Base-by-base conservation (phyloP, 2,329 filamentous ascomycete genomes). In the Alternaria dauci region DNA sequence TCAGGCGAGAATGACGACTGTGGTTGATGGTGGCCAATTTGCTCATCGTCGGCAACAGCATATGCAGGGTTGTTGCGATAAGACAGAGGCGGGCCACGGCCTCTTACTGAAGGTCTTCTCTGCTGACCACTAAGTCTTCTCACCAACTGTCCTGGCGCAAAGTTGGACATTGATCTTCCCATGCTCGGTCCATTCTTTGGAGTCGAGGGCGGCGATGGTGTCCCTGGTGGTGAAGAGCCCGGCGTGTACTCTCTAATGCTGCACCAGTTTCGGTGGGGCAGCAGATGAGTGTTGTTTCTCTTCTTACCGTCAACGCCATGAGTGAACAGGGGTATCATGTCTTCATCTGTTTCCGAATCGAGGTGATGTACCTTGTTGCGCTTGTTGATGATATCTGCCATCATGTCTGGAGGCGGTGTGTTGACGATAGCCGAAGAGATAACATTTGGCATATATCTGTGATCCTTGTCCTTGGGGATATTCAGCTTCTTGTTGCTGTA, bases 391-490 rank as follows among this genome's bases (percentile, higher is more conserved):
- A 96, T 87, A 77, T 99, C 94, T 5, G 93, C 93, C 82, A 98
- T 86, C 72, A 96, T 83, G 53, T 95, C 91, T 0, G 94, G 91
- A 18, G 94, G 92, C 5, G 96, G 95, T 14, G 91, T 89, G 75
- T 99, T 97, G 70, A 91, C 94, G 74, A 99, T 98, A 12, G 94
- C 93, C 0, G 94, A 97, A 1, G 93, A 96, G 68, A 98, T 89
- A 61, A 99, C 82, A 71, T 99, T 99, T 5, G 93, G 92, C 91
- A 99, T 99, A 76, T 99, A 99, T 63, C 95, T 87, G 73, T 95
- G 94, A 76, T 99, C 95, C 67, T 89, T 89, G 79, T 98, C 92
- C 78, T 97, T 98, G 3, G 91, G 83, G 32, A 97, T 82, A 20
- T 74, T 73, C 61, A 75, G 61, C 77, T 93, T 95, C 14, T 93